Conservation (phyloP, 768 basidiomycete species). For the Hypholoma sublateritium region DNA sequence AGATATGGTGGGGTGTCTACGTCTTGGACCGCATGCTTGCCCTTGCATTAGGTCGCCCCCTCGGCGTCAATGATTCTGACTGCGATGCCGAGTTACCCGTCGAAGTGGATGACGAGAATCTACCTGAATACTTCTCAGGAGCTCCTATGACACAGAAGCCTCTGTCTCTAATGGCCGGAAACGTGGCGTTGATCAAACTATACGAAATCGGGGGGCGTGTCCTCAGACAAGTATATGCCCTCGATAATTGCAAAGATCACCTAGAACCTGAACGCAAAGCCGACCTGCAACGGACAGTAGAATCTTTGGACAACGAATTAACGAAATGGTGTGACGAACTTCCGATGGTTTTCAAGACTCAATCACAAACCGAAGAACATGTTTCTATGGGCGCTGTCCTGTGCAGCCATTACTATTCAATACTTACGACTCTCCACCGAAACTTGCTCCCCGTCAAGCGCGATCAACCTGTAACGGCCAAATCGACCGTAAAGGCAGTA, state of each 20-base stretch:
- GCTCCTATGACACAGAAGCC: constrained; percentile 53
- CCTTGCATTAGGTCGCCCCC: constrained; percentile 82
- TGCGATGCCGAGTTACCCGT: constrained; percentile 88
- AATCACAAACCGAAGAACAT: constrained; percentile 72
- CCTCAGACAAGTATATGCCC: constrained; percentile 78
- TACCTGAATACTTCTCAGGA: constrained; percentile 72
- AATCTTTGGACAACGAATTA: constrained; percentile 73
- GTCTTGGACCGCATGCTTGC: constrained; percentile 91
- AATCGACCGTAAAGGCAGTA: constrained; percentile 78
- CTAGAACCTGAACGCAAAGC: constrained; percentile 72
- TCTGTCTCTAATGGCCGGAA: constrained; percentile 79
- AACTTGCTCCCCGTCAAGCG: constrained; percentile 81
- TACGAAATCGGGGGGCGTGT: constrained; percentile 87
- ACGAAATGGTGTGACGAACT: constrained; percentile 83
- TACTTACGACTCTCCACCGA: constrained; percentile 84
- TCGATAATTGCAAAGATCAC: constrained; percentile 74
- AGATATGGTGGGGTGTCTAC: constrained; percentile 96
- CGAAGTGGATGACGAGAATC: constrained; percentile 77
- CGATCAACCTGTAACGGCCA: constrained; percentile 66
- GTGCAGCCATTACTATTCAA: constrained; percentile 87
- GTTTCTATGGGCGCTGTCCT: constrained; percentile 84
- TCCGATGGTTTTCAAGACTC: constrained; percentile 72
- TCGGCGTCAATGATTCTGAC: constrained; percentile 87
- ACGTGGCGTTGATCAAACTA: constrained; percentile 69
- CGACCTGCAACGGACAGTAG: constrained; percentile 78